phyloP scores from a whole-genome alignment of 176 grass and related monocot genomes.

The Canna indica region DNA sequence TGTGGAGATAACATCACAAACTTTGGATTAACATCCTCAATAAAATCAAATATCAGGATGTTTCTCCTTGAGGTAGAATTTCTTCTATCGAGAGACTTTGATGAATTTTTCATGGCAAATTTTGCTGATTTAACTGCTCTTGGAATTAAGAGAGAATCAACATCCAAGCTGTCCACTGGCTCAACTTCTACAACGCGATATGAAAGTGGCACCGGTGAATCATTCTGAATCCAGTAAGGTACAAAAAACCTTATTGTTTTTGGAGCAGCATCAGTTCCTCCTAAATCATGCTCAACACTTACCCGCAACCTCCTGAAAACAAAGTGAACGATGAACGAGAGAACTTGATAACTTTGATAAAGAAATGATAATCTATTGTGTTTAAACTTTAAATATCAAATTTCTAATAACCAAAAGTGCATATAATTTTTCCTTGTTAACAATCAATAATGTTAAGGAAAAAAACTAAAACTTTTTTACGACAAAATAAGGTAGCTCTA shows the following conservation, averaged over 20 bases:
- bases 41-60: conserved; percentile 62
- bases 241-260: conserved; percentile 94
- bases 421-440: neutral
- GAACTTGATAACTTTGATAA: too few species aligned
- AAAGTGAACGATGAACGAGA: conserved; percentile 27
- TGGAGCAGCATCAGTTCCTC: conserved; percentile 72
- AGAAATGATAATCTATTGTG: neutral
- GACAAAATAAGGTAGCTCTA: neutral
- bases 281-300: conserved; percentile 85
- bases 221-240: conserved; percentile 95
- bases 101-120: conserved; percentile 71
- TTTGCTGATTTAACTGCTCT: conserved; percentile 78
- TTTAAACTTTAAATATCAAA: neutral
- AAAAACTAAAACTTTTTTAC: too few species aligned
- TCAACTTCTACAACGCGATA: conserved; percentile 82
- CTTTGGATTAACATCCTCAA: conserved; percentile 60
- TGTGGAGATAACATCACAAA: conserved; percentile 93
- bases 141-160: conserved; percentile 43
- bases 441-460: neutral
- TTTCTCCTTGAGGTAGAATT: conserved; percentile 47
- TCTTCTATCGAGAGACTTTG: conserved; percentile 67
- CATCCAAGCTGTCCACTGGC: conserved; percentile 53
- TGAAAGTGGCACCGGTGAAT: conserved; percentile 57
- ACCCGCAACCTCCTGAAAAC: conserved; percentile 63
- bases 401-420: neutral